Evolutionary conservation across 768 basidiomycete genomes (phyloP), one percentile per base, ranked within the genome.

Genomic region (Xerocomus brunneocitrinus): DNA sequence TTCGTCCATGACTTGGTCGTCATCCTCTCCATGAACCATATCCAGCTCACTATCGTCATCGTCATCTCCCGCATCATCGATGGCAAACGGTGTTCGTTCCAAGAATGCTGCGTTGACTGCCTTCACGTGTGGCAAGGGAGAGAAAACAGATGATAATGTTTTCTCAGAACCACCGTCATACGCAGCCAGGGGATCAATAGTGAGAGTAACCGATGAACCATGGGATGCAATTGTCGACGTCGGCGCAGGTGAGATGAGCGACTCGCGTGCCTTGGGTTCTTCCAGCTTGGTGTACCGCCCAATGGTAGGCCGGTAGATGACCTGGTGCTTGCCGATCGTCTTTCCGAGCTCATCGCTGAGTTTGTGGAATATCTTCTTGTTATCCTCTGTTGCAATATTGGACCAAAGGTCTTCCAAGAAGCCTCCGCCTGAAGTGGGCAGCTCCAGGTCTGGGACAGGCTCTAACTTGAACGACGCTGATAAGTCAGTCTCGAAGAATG

Each of bases 71-170:
- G 86, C 91, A 69, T 94, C 92, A 64, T 99, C 97, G 55, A 98
- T 97, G n/a, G 92, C 92, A 67, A 99, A 99, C 58, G 88, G 87
- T 25, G 91, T 93, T 40, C 95, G 77, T 67, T 95, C 90, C 87
- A 95, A 87, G 43, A 92, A 76, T 30, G 90, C 89, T 31, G 87
- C 87, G 58, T 82, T 88, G 47, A 87, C 89, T 0, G 84, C 86
- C 61, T 86, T 77, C 45, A 91, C 75, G 74, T 88, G 79, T 6
- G 85, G 79, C 66, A 83, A 74, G 22, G 84, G 79, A 25, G 82
- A 79, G 41, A 80, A 74, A 27, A 49, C 31, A 38, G 69, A 67
- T 58, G 54, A 58, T 42, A 34, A 66, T 49, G 47, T 3, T n/a
- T 22, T 38, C 35, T 49, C 50, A 39, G 50, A 59, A 3, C 36